phyloP scores from a whole-genome alignment of 768 basidiomycete species.

The Hypholoma fasciculare region DNA sequence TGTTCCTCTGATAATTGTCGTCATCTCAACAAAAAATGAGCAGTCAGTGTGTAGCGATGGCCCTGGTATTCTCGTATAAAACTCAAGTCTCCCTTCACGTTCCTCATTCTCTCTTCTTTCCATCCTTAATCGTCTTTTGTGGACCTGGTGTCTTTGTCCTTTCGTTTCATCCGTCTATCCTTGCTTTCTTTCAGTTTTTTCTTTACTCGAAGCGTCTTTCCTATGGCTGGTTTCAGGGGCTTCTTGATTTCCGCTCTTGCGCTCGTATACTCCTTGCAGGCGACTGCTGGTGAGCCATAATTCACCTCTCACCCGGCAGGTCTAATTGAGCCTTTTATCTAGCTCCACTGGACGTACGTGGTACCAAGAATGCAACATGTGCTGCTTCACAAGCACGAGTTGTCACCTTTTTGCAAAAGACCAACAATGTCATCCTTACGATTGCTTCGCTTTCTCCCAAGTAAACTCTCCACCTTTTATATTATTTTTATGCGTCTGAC shows the following conservation, averaged over 20 bases:
- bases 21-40: conserved; percentile 12
- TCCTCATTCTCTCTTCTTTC: conserved; percentile 3
- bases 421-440: not conserved
- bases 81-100: too few relatives aligned
- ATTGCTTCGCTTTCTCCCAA: not conserved
- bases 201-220: not conserved
- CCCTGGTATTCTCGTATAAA: too few relatives aligned
- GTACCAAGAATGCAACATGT: not conserved
- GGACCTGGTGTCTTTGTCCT: conserved; percentile 17
- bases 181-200: not conserved
- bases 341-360: conserved; percentile 7
- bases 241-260: conserved; percentile 12
- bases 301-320: not conserved
- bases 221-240: conserved; percentile 22
- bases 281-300: conserved; percentile 7
- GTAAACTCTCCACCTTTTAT: not conserved
- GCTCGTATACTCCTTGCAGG: conserved; percentile 7
- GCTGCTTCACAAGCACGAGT: not conserved
- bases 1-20: conserved; percentile 12
- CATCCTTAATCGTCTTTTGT: conserved; percentile 5
- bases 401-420: not conserved
- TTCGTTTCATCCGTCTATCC: conserved; percentile 5
- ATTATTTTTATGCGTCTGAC: not conserved
- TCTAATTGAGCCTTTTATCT: not conserved
- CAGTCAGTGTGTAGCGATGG: not conserved